Base-by-base conservation (phyloP, 2,329 filamentous ascomycete genomes). In the Aureobasidium uvarum region DNA sequence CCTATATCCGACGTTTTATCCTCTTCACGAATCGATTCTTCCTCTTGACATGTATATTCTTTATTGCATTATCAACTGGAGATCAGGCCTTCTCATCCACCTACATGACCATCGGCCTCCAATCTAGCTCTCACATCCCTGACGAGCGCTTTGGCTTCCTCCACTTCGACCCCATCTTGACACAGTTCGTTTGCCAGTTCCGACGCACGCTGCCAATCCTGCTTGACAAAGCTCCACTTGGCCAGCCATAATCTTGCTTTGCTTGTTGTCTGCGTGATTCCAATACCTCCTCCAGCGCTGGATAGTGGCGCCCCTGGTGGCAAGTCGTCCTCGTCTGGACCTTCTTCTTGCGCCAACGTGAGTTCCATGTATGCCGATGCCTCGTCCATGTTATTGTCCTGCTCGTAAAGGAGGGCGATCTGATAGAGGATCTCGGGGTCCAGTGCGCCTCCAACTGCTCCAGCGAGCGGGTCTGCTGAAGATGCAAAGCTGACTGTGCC, bases 161-260 rank as follows among this genome's bases (percentile, higher is more conserved):
- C 95, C 2, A 98, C 92, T 77, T 98, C 95, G 31, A 96, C 88
- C 0, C 95, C 95, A 77, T 99, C 95, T 77, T 97, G 92, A 75
- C 93, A 97, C 52, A 99, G 81, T 77, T 99, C 95, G 67, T 89
- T 92, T 0, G 92, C 93, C 48, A 98, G 80, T 68, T 91, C 86
- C 77, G 90, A 89, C 4, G 92, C 91, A 23, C 89, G 85, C 38
- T 83, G 81, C 71, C 91, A 91, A 75, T 96, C 92, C 45, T 87
- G 87, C 13, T 84, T 85, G 43, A 85, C 84, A 79, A 96, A 89
- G 14, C 92, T 89, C 79, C 88, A 89, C 65, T 87, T 86, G 18
- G 95, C 95, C 65, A 99, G 85, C 95, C 95, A 99, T 82, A 97
- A 86, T 25, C 95, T 85, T 7, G 95, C 95, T 73, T 92, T 96